phyloP scores from a whole-genome alignment of 768 basidiomycete species.

The Tubosaeta sp. region DNA sequence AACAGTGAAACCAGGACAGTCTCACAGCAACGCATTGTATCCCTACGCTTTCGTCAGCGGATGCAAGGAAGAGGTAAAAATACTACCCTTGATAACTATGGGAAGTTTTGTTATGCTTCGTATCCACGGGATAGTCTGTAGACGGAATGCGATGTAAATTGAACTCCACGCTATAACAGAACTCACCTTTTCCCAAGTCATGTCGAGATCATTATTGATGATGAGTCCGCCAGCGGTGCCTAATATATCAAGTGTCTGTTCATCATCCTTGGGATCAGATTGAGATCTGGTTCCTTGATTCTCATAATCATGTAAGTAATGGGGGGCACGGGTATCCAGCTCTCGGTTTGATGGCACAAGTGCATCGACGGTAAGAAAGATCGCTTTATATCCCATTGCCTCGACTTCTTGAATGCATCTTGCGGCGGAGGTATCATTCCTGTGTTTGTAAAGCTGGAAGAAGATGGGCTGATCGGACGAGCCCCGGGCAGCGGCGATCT shows the following conservation, averaged over 20 bases:
- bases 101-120: conserved; percentile 65
- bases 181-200: conserved; percentile 70
- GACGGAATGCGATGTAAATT: background rate
- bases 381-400: conserved; percentile 74
- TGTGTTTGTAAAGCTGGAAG: conserved; percentile 86
- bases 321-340: conserved; percentile 61
- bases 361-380: conserved; percentile 90
- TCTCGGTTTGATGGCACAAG: conserved; percentile 81
- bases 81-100: conserved; percentile 66
- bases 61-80: background rate
- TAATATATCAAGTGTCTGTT: conserved; percentile 37
- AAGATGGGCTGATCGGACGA: conserved; percentile 59
- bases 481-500: conserved; percentile 56
- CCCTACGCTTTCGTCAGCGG: conserved; percentile 37
- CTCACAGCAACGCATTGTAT: conserved; percentile 67
- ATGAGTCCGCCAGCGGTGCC: conserved; percentile 69
- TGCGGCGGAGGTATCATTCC: conserved; percentile 60
- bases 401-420: conserved; percentile 69
- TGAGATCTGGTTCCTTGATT: conserved; percentile 28
- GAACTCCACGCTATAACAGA: background rate
- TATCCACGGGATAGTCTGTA: conserved; percentile 73
- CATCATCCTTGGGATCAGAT: conserved; percentile 23
- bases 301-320: conserved; percentile 53
- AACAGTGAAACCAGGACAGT: background rate
- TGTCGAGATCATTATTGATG: conserved; percentile 63